phyloP scores from a whole-genome alignment of 2,329 filamentous ascomycete genomes.

The Diaporthe humulicola region DNA sequence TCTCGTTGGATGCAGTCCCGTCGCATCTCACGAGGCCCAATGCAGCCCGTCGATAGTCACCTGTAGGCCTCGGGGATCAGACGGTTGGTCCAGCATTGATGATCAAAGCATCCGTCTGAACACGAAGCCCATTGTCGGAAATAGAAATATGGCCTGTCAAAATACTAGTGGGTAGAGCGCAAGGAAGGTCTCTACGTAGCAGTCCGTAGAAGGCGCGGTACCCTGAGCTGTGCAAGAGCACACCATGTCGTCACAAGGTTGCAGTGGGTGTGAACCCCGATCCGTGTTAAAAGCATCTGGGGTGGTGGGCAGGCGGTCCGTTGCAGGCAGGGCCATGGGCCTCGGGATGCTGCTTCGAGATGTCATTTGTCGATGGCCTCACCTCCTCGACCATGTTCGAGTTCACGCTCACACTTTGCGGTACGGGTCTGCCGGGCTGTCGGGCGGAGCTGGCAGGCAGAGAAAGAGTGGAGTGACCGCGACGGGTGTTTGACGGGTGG shows the following conservation, averaged over 20 bases:
- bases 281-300: background rate
- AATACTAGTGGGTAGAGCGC: background rate
- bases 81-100: slow-evolving; percentile 19
- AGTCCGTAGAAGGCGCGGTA: background rate
- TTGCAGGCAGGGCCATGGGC: background rate
- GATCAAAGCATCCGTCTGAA: background rate
- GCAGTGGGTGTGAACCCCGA: slow-evolving; percentile 18
- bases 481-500: slow-evolving; percentile 16
- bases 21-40: slow-evolving; percentile 30
- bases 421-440: slow-evolving; percentile 14
- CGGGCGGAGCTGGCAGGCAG: slow-evolving; percentile 1
- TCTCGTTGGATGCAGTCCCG: slow-evolving; percentile 7
- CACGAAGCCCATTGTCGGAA: slow-evolving; percentile 13
- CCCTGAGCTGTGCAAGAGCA: slow-evolving; percentile 1
- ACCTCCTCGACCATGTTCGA: background rate
- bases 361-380: slow-evolving; percentile 23
- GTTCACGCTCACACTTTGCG: background rate
- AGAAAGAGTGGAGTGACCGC: slow-evolving; percentile 14
- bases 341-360: slow-evolving; percentile 8
- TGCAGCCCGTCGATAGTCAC: slow-evolving; percentile 35
- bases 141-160: slow-evolving; percentile 20
- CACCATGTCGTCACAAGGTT: slow-evolving; percentile 36
- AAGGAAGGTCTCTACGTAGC: background rate
- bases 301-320: slow-evolving; percentile 3
- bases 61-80: slow-evolving; percentile 27